A percentile compares a stretch with the other conserved stretches of the same genome.
Evolutionary conservation across 192 early-diverging fungal species (phyloP).

Genomic region (Allomyces javanicus): DNA sequence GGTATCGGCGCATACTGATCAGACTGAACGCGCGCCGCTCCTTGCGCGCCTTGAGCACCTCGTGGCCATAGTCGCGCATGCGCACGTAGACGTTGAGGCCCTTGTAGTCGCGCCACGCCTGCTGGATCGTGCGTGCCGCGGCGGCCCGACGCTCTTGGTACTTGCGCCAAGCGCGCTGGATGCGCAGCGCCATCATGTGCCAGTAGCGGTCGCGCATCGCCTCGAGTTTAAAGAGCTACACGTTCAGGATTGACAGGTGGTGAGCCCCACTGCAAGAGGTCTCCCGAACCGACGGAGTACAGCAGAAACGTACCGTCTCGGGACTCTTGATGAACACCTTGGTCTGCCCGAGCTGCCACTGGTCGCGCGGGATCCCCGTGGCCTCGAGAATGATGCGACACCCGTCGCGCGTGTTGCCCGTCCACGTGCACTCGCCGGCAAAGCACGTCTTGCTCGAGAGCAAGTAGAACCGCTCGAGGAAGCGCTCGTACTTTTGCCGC

Average conservation of each 20-base stretch:
- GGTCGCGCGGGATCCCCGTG: slow-evolving; percentile 55
- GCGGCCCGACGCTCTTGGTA: slow-evolving; percentile 46
- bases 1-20: slow-evolving; percentile 58
- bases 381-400: slow-evolving; percentile 64
- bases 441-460: slow-evolving; percentile 55
- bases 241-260: background rate
- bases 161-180: slow-evolving; percentile 72
- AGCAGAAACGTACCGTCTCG: slow-evolving; percentile 38
- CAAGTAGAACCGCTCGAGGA: slow-evolving; percentile 55
- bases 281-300: too few species aligned
- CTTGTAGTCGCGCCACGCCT: slow-evolving; percentile 59
- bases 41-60: slow-evolving; percentile 72
- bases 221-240: slow-evolving; percentile 64
- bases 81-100: slow-evolving; percentile 72
- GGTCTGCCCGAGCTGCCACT: slow-evolving; percentile 89
- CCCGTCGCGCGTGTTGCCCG: slow-evolving; percentile 50
- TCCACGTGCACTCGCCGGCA: slow-evolving; percentile 66
- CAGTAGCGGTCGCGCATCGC: slow-evolving; percentile 85
- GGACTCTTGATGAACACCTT: slow-evolving; percentile 94
- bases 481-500: slow-evolving; percentile 82
- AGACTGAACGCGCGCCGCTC: slow-evolving; percentile 79
- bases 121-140: slow-evolving; percentile 49
- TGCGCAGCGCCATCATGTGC: slow-evolving; percentile 82
- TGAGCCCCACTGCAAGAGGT: too few species aligned
- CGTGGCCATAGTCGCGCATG: slow-evolving; percentile 80